These are phyloP conservation scores for Zygotorulaspora florentina DNA, from an alignment of 805 yeast genomes.

Conservation along the genomic window DNA sequence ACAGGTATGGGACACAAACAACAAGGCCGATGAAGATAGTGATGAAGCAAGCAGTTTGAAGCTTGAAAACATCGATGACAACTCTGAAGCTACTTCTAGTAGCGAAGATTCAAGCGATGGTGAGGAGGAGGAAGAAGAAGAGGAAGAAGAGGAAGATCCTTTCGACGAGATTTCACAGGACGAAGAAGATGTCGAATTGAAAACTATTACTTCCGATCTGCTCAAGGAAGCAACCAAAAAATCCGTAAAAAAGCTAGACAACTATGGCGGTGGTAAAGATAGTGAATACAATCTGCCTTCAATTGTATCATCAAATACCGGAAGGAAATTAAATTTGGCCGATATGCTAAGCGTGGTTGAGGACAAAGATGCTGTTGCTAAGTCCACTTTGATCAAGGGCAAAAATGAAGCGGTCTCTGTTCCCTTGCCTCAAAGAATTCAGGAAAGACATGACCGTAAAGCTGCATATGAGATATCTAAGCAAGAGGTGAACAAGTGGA, in stretches of 20 bases:
- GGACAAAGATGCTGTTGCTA: constrained; percentile 44
- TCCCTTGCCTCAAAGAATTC: constrained; percentile 83
- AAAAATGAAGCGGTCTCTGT: constrained; percentile 54
- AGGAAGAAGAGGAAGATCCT: constrained; percentile 30
- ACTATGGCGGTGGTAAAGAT: constrained; percentile 54
- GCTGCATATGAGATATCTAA: constrained; percentile 90
- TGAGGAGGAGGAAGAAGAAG: constrained; percentile 23
- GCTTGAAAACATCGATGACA: constrained; percentile 22
- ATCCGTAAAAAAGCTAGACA: constrained; percentile 45
- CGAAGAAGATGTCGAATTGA: constrained; percentile 51
- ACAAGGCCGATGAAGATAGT: constrained; percentile 27
- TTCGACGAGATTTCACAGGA: constrained; percentile 41
- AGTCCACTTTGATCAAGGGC: constrained; percentile 45
- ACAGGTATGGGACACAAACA: constrained; percentile 87
- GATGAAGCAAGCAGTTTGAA: constrained; percentile 25
- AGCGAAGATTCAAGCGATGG: constrained; percentile 9
- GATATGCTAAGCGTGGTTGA: constrained; percentile 73
- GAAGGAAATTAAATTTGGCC: constrained; percentile 52
- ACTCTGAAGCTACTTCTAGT: constrained; percentile 12
- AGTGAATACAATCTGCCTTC: constrained; percentile 68
- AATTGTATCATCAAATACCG: constrained; percentile 19
- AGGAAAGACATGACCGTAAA: constrained; percentile 75
- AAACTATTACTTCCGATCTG: constrained; percentile 43
- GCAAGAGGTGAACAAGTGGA: constrained; percentile 85
- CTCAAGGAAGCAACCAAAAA: constrained; percentile 33